Base-by-base conservation (phyloP, 768 basidiomycete genomes). In the Mycena sanguinolenta region DNA sequence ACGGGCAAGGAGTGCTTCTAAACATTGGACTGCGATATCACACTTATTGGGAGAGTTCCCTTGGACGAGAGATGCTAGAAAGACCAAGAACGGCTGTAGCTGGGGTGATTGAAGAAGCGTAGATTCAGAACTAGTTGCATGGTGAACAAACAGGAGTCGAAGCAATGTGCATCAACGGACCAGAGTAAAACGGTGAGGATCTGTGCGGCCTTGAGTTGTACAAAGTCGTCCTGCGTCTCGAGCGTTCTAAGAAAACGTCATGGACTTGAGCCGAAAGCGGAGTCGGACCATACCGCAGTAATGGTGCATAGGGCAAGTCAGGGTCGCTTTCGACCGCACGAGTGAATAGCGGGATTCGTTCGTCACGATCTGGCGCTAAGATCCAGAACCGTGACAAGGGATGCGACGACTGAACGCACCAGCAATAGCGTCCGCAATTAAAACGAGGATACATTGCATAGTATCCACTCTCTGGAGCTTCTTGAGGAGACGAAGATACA, bases 401-500 rank as follows among this genome's bases (percentile, higher is more conserved):
- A 16, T 46, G 25, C 34, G 44, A 27, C 27, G 57, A 54, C 21
- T 32, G 28, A 32, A 82, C 87, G 63, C 69, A 93, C 95, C 95
- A 71, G 89, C 79, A 44, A 98, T 87, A 71, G 97, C 93, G 81
- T 99, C 97, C 19, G 92, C 93, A 71, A 98, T 94, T 67, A 95
- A 84, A 65, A 95, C 92, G 49, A 97, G 88, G 66, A 96, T 89
- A 76, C 87, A 93, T 79, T 95, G 94, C 86, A 96, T 92, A 8
- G 95, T 95, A 78, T 97, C 95, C 58, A 92, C 89, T 74, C 94
- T 84, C 80, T 91, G 91, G 17, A 96, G 87, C 73, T 88, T 89
- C 82, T 96, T 95, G 78, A 99, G 88, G 17, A 99, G 86, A 64
- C 91, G 91, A 54, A 98, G 91, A 81, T 96, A 99, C 46, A 98